Evolutionary conservation across 108 stramenopile genomes (phyloP).

Genomic region (Cyclostephanos invisitatus): DNA sequence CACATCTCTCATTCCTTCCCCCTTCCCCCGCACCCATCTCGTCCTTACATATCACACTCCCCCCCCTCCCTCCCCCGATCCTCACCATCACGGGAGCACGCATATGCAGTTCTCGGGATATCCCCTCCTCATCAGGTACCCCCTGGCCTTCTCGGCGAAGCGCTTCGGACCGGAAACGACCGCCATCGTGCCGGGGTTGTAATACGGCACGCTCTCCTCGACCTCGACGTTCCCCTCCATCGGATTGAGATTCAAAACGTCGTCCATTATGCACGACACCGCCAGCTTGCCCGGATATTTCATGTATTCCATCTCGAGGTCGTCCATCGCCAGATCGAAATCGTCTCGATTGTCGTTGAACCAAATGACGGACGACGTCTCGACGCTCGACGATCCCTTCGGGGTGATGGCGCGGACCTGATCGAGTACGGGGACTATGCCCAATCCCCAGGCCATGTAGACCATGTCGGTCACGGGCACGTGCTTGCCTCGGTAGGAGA

Average conservation of each 20-base stretch:
- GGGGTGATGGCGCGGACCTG: conserved; percentile 66
- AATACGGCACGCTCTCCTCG: conserved; percentile 62
- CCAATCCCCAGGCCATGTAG: conserved; percentile 60
- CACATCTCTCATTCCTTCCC: too few species aligned
- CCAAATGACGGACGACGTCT: conserved; percentile 65
- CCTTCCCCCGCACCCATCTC: too few species aligned
- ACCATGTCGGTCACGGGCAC: conserved; percentile 78
- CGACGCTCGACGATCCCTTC: conserved; percentile 58
- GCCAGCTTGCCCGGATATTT: conserved; percentile 73
- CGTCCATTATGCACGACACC: conserved; percentile 66
- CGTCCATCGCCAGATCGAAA: conserved; percentile 67
- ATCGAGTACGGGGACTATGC: conserved; percentile 71
- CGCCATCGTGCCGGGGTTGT: conserved; percentile 76
- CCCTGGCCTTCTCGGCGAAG: conserved; percentile 57
- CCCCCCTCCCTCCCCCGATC: not conserved
- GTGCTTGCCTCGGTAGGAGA: conserved; percentile 62
- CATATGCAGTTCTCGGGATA: conserved; percentile 80
- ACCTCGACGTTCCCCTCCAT: conserved; percentile 61
- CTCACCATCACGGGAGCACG: conserved; percentile 46
- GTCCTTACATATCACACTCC: too few species aligned
- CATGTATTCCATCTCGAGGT: conserved; percentile 68
- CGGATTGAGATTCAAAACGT: conserved; percentile 41
- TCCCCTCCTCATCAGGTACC: conserved; percentile 60
- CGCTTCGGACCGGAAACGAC: conserved; percentile 63
- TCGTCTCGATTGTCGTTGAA: conserved; percentile 57